phyloP scores from a whole-genome alignment of 1,284 basidiomycete species.

The Fomitiporia mediterranea region DNA sequence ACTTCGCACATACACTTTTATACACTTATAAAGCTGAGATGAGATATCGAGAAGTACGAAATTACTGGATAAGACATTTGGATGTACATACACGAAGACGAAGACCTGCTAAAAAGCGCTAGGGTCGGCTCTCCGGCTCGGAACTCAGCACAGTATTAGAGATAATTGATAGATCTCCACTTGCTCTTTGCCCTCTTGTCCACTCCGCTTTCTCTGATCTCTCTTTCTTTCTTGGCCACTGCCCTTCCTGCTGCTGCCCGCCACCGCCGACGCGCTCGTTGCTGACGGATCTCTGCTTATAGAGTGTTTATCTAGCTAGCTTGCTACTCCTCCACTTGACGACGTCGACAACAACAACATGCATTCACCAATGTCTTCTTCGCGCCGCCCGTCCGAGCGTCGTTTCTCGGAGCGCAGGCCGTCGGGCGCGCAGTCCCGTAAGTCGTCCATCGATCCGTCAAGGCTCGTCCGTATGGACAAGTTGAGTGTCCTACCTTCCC shows the following conservation, averaged over 20 bases:
- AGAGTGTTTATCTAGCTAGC: not conserved
- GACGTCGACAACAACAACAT: not conserved
- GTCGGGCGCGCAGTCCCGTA: constrained; percentile 42
- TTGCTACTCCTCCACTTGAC: not conserved
- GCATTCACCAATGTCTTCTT: constrained; percentile 23
- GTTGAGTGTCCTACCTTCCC: constrained; percentile 35
- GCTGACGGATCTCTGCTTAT: not conserved
- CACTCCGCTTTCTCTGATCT: not conserved
- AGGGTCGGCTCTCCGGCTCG: constrained; percentile 6
- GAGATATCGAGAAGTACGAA: no score
- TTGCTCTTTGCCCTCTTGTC: no score
- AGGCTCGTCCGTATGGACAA: constrained; percentile 75
- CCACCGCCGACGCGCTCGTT: not conserved
- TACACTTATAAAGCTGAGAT: no score
- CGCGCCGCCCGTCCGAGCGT: constrained; percentile 32
- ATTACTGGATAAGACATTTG: not conserved
- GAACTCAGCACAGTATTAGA: no score
- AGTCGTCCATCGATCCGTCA: constrained; percentile 70
- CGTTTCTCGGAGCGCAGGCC: constrained; percentile 34
- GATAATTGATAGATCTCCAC: not conserved
- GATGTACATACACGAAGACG: not conserved
- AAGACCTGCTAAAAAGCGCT: no score
- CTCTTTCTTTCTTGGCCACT: no score
- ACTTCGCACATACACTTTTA: no score
- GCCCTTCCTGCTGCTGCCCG: no score